phyloP scores from a whole-genome alignment of 148 eudicot genomes.

The Salicornia ramosissima region DNA sequence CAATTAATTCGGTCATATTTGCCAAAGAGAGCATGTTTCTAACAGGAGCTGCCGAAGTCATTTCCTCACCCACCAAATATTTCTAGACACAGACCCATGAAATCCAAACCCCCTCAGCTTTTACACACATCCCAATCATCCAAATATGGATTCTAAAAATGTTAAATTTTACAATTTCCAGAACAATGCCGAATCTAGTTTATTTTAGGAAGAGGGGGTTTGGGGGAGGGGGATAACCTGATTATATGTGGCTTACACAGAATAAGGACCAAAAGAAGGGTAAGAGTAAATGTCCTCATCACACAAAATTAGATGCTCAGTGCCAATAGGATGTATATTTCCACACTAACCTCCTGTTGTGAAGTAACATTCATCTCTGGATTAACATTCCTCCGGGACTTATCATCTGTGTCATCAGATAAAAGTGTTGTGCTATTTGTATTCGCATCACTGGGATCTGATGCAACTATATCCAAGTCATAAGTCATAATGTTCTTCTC shows the following conservation, averaged over 20 bases:
- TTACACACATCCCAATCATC: no score
- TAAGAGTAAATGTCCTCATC: not conserved
- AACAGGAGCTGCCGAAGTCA: no score
- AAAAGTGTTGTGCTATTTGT: constrained; percentile 88
- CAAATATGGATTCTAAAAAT: no score
- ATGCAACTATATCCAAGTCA: constrained; percentile 63
- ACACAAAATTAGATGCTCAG: constrained; percentile 2
- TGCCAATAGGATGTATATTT: not conserved
- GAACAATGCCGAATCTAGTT: no score
- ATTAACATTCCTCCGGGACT: constrained; percentile 55
- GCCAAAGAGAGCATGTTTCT: no score
- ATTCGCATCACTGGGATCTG: constrained; percentile 94
- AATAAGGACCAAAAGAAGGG: not conserved
- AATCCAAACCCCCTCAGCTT: no score
- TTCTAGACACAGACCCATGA: no score
- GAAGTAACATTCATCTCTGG: constrained; percentile 48
- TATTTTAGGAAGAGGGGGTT: no score
- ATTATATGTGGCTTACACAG: no score
- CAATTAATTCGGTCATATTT: no score
- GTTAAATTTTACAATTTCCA: no score
- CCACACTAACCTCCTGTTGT: constrained; percentile 53
- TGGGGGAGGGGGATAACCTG: not conserved
- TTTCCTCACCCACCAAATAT: no score
- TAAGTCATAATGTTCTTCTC: constrained; percentile 79
- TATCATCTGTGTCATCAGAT: constrained; percentile 97